Evolutionary conservation across 805 yeast genomes (phyloP), one percentile per base, ranked within the genome.

Genomic region (Zygoascus flipseniorum): DNA sequence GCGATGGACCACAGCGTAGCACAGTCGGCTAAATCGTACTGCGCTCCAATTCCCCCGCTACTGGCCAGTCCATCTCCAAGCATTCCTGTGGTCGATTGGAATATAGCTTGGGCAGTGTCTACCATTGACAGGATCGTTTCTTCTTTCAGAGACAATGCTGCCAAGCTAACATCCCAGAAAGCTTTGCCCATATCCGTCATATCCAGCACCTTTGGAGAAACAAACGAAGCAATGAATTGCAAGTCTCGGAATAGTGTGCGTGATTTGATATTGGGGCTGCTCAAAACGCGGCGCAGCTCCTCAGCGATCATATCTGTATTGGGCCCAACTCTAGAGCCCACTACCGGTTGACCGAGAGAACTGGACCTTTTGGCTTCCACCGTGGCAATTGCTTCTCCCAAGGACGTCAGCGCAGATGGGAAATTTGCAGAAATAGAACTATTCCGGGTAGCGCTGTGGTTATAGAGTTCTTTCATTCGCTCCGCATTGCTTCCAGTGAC

Each of bases 81-180:
- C 55, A 58, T 55, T 8, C 60, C 61, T 11, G 57, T 55, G n/a
- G 50, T 42, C 23, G 47, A 51, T 54, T 61, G 65, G 51, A 63
- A 62, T 8, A 63, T 54, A 50, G 63, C 65, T 16, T 54, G 48
- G 2, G 65, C 63, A 2, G 56, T 20, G 23, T 57, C 60, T 5
- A 55, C 61, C 14, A 62, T 48, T 23, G 58, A 19, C 10, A 54
- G 53, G 28, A 63, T 48, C 2, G 55, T 52, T 47, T 63, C 66
- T 37, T 61, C 63, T 53, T 63, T 63, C 50, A 62, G 45, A 5
- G 66, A 62, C 18, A 59, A 50, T 5, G 71, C 71, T 2, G 70
- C 71, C 37, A 65, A 61, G 35, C 65, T 60, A 16, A 69, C 70
- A 47, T 69, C 72, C 63, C 69, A 65, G 47, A 69, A 69, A n/a